These are phyloP conservation scores for Mytilinidion resinicola DNA, from an alignment of 495 filamentous ascomycete genomes.

Conservation along the genomic window DNA sequence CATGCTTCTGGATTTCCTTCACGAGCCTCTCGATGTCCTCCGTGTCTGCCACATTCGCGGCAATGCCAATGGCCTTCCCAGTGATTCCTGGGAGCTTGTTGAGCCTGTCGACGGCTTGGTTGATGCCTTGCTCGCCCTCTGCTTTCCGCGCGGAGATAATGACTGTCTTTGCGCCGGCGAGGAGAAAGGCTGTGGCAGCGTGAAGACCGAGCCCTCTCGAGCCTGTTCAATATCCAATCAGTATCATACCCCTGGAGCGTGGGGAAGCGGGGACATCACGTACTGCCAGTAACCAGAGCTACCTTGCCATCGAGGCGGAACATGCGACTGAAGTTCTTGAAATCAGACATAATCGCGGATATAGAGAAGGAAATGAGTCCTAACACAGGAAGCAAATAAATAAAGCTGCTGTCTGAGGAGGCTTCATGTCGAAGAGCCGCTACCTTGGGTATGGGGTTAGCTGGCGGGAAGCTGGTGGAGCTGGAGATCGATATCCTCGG, in stretches of 20 bases:
- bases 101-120: conserved; percentile 39
- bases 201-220: conserved; percentile 41
- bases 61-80: conserved; percentile 38
- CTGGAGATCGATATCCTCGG: conserved; percentile 29
- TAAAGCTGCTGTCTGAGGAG: neutral
- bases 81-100: conserved; percentile 36
- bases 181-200: conserved; percentile 41
- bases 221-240: conserved; percentile 21
- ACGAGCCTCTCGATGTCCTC: conserved; percentile 38
- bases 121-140: conserved; percentile 33
- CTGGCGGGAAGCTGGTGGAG: neutral
- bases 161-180: conserved; percentile 36
- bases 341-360: conserved; percentile 31
- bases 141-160: conserved; percentile 39
- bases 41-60: conserved; percentile 38
- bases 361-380: neutral
- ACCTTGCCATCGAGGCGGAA: conserved; percentile 42
- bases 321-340: conserved; percentile 32
- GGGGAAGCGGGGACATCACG: neutral
- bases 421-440: conserved; percentile 8
- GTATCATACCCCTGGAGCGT: neutral
- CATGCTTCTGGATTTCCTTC: conserved; percentile 32
- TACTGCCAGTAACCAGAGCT: conserved; percentile 40
- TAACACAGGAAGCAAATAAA: neutral
- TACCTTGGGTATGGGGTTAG: neutral